Evolutionary conservation across 768 basidiomycete species (phyloP).

Genomic region (Suillus fuscotomentosus): DNA sequence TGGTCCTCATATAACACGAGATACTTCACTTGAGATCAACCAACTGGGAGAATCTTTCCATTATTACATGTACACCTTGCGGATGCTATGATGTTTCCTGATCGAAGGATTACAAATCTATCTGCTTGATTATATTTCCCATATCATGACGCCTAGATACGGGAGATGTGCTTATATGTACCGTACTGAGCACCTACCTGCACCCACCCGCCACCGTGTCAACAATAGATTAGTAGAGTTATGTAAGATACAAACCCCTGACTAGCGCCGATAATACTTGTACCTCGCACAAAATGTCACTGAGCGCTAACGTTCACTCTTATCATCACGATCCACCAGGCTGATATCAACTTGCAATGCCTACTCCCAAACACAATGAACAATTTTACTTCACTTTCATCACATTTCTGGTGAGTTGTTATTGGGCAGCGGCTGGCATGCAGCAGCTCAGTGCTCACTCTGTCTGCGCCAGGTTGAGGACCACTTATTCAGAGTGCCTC

Average conservation of each 20-base stretch:
- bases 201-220: not conserved
- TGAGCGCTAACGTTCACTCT: not conserved
- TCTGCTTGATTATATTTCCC: not conserved
- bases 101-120: not conserved
- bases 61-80: slow-evolving; percentile 76
- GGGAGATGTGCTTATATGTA: not conserved
- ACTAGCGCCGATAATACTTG: not conserved
- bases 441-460: not conserved
- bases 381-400: slow-evolving; percentile 13
- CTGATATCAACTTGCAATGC: not conserved
- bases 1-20: slow-evolving; percentile 33
- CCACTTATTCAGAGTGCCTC: slow-evolving; percentile 26
- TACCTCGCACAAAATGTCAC: not conserved
- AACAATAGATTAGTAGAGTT: not conserved
- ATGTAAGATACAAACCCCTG: not conserved
- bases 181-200: not conserved
- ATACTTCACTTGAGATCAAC: slow-evolving; percentile 61
- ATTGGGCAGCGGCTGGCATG: too few species aligned
- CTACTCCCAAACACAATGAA: not conserved
- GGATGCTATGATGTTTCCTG: slow-evolving; percentile 23
- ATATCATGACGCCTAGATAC: not conserved
- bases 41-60: slow-evolving; percentile 80
- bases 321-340: not conserved
- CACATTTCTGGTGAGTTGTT: slow-evolving; percentile 13
- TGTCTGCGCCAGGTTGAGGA: slow-evolving; percentile 22